Base-by-base conservation (phyloP, 73 alveolate species). In the Durusdinium trenchii region DNA sequence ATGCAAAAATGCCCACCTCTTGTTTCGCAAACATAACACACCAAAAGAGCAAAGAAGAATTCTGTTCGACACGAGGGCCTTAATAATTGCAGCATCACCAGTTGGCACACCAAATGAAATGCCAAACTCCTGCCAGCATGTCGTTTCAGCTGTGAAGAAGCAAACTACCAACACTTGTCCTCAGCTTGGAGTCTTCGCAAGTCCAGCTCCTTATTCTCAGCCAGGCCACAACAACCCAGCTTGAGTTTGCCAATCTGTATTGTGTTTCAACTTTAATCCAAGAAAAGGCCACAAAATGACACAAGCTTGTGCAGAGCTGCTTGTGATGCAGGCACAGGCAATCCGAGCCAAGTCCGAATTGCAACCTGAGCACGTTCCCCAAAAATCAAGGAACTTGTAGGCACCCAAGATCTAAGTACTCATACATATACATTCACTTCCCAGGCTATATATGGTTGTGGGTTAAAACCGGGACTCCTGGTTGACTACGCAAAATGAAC, bases 101-200 rank as follows among this genome's bases (percentile, higher is more conserved):
- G 98, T 91, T 69, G 98, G 98, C 54, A 91, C 98, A 26, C 98
- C 98, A 78, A 43, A 91, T 75, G 98, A 69, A 47, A 91, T 91
- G 18, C 98, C 98, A 71, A 91, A 91, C 78, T 91, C 98, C 98
- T 91, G 64, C 12, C 40, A 78, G 20, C 23, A 43, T 43, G 57
- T 57, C 26, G 38, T 30, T n/a, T 73, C 26, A 38, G 12, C 5
- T 71, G 28, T 36, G 12, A 36, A n/a, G 43, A 18, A 67, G 81
- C 42, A n/a, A 26, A n/a, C 81, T 26, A 67, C 18, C 45, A 67
- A 67, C 81, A 67, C 76, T 45, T 0, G 54, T 84, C 94, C 94
- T 84, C 76, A 3, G 94, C 94, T 52, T 84, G 94, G 28, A 84
- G 94, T 51, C 94, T 50, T 42, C 75, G 94, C 48, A 84, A 35